Base-by-base conservation (phyloP, 1,139 yeast genomes). In the Candida tropicalis region DNA sequence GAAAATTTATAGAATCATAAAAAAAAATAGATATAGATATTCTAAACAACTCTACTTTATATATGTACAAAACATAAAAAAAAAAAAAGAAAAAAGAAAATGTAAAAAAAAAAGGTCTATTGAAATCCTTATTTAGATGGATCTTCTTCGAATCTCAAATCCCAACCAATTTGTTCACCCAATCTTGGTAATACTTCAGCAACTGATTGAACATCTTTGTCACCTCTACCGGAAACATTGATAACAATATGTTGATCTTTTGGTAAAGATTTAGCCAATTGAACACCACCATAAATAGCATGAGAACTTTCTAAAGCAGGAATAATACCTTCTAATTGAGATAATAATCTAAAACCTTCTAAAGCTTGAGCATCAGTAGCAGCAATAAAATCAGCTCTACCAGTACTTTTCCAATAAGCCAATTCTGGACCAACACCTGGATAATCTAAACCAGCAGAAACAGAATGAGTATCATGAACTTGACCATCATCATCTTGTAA, bases 341-440 rank as follows among this genome's bases (percentile, higher is more conserved):
- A 86, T 50, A 95, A 76, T 41, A 87, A 70, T 57, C 82, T 84
- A 79, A 95, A 93, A 22, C 99, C 99, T 52, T 80, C 77, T 52
- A 93, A 75, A 20, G 99, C 99, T 64, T 93, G 83, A 15, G 96
- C 91, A 68, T 93, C 97, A 29, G 51, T 87, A 40, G 96, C 97
- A 40, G 97, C 96, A 43, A 84, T 68, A 60, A 93, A 93, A 44
- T 85, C 76, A 6, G 96, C 99, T 60, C 99, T 83, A 18, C 97
- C 97, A 49, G 85, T 82, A 45, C 84, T 83, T 67, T 93, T 93
- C 99, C 99, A 93, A 64, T 78, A 81, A 2, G 99, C 95, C 57
- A 93, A 78, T 70, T 93, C 99, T 22, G 99, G 99, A 36, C 99
- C 99, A 41, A 93, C 99, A 66, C 97, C 99, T 27, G 99, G 99